Evolutionary conservation across 2,329 filamentous ascomycete species (phyloP).

Genomic region (Calonectria honghensis): DNA sequence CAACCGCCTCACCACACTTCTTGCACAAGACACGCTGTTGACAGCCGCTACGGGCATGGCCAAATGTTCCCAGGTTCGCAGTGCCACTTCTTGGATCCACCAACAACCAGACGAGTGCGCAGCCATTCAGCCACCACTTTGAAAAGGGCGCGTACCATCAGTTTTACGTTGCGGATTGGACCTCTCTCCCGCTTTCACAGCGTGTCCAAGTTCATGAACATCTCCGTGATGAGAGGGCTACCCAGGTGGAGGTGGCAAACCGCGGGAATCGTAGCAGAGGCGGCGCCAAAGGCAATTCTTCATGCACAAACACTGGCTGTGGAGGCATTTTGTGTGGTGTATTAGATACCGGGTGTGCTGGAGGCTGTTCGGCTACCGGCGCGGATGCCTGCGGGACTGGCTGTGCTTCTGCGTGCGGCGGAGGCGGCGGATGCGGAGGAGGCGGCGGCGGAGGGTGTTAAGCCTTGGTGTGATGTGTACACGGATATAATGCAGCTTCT

Average conservation of each 20-base stretch:
- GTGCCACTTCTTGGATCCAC: background rate
- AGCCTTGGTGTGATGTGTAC: background rate
- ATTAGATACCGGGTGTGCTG: background rate
- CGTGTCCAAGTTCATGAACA: background rate
- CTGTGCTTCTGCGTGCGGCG: background rate
- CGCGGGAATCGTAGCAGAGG: background rate
- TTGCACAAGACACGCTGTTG: background rate
- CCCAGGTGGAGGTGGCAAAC: background rate
- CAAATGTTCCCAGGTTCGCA: background rate
- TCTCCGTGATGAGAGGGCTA: background rate
- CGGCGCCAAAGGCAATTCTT: background rate
- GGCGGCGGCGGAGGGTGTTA: background rate
- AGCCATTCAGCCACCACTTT: slow-evolving; percentile 14
- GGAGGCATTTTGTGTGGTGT: background rate
- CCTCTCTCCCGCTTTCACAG: background rate
- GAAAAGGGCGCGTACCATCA: background rate
- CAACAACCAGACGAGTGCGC: background rate
- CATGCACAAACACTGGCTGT: background rate
- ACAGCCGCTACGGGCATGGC: background rate
- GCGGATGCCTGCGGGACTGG: background rate
- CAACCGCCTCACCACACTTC: background rate
- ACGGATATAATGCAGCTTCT: background rate
- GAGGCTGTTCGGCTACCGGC: background rate
- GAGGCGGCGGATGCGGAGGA: background rate
- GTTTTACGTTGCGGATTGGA: slow-evolving; percentile 1